Percentiles rank a stretch among this genome's conserved stretches.
phyloP scores from a whole-genome alignment of 768 basidiomycete genomes.

The Boletus subcaerulescens region DNA sequence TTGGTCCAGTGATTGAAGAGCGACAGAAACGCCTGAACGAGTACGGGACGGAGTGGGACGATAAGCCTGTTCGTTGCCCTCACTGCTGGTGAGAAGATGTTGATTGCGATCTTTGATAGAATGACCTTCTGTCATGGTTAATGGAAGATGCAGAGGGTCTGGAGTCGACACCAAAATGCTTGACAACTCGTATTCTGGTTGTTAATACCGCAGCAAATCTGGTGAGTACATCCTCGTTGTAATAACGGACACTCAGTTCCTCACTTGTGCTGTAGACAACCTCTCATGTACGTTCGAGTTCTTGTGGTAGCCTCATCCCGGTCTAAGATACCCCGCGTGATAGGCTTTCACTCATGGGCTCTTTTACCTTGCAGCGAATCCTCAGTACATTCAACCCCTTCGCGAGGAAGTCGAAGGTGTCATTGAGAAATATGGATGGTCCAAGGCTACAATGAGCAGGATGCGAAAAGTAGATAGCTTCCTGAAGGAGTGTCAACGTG shows the following conservation, averaged over 20 bases:
- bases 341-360: constrained; percentile 1
- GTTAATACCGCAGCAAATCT: constrained; percentile 21
- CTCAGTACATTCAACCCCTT: not conserved
- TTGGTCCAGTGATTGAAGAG: constrained; percentile 3
- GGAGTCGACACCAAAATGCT: not conserved
- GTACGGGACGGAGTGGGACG: not conserved
- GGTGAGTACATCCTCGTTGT: constrained; percentile 8
- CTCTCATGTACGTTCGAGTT: not conserved
- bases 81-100: not conserved
- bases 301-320: not conserved
- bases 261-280: not conserved
- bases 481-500: constrained; percentile 5
- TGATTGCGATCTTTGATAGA: constrained; percentile 11
- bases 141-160: constrained; percentile 15
- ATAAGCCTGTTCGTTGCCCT: constrained; percentile 2
- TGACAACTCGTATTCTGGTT: constrained; percentile 1
- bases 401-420: constrained; percentile 4
- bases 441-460: not conserved
- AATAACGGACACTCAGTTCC: not conserved
- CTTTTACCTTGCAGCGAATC: not conserved
- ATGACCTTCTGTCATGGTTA: constrained; percentile 35
- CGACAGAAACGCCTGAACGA: not conserved
- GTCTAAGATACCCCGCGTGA: not conserved
- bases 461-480: constrained; percentile 9
- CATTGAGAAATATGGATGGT: not conserved